A percentile compares a stretch with the other conserved stretches of the same genome.
These are phyloP conservation scores for Aspergillus novoparasiticus DNA, from an alignment of 2,329 filamentous ascomycete genomes.

Conservation along the genomic window DNA sequence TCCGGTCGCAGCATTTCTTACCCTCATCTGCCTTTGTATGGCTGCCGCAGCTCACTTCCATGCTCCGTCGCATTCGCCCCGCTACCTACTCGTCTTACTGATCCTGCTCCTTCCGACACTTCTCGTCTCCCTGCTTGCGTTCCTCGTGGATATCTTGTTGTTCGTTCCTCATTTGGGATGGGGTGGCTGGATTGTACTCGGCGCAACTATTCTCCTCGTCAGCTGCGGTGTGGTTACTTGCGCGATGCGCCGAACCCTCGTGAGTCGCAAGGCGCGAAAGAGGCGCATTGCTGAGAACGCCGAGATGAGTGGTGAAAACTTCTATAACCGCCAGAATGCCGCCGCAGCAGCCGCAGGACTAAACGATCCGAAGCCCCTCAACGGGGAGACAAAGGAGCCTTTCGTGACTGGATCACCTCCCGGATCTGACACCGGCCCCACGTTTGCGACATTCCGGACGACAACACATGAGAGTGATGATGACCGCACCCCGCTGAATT, in stretches of 20 bases:
- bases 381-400: conserved; percentile 59
- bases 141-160: conserved; percentile 88
- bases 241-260: conserved; percentile 89
- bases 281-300: conserved; percentile 90
- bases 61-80: conserved; percentile 81
- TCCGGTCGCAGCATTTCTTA: conserved; percentile 83
- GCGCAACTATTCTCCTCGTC: conserved; percentile 81
- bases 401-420: conserved; percentile 57
- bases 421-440: conserved; percentile 51
- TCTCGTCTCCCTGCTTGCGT: conserved; percentile 79
- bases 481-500: conserved; percentile 44
- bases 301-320: conserved; percentile 95
- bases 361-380: conserved; percentile 33
- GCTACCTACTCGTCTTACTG: conserved; percentile 81
- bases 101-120: conserved; percentile 86
- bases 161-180: conserved; percentile 93
- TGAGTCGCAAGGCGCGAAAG: conserved; percentile 90
- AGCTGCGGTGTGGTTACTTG: conserved; percentile 84
- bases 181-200: conserved; percentile 92
- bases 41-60: conserved; percentile 83
- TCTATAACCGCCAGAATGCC: conserved; percentile 67
- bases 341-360: conserved; percentile 32
- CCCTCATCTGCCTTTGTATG: conserved; percentile 80
- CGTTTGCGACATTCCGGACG: conserved; percentile 49
- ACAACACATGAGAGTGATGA: conserved; percentile 40